Evolutionary conservation across 768 basidiomycete species (phyloP), one percentile per base, ranked within the genome.

Genomic region (Boletus huronensis): DNA sequence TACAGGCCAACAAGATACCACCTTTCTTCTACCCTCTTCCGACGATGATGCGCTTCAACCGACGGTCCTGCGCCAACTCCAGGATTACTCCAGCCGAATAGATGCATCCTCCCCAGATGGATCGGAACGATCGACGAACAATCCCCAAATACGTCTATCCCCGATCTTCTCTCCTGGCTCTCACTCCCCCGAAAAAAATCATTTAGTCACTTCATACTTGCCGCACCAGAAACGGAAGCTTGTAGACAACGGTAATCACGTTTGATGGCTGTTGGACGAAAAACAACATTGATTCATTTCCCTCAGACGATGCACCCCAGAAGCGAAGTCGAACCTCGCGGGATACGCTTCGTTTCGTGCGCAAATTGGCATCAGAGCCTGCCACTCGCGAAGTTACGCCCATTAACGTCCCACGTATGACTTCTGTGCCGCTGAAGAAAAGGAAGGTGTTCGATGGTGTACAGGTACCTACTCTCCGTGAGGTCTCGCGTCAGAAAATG

Each of bases 361-460:
- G 55, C 48, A 58, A 51, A n/a, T 48, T 61, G 3, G 63, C 55
- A 38, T 74, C 72, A 3, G 72, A 72, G 41, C 70, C 72, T 19
- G 57, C 49, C 32, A 67, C 56, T 17, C 60, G 65, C 21, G 53
- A 53, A n/a, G 57, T 62, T 0, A 66, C 69, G 2, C 60, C 60
- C 16, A 45, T 63, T 13, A 31, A 48, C 7, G 46, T 63, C 6
- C 54, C 53, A 26, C 65, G 66, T 39, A 58, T 43, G 26, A 48
- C 35, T 31, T 74, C 74, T 21, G 52, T 60, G 28, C 70, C 69
- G 2, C 41, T 53, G 19, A 57, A 42, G 26, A 67, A 56, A 48
- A 58, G 48, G 43, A 58, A 55, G 47, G 55, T 60, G n/a, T 66
- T 74, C 23, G 71, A 74, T 29, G 66, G 66, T 11, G 54, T 74